Evolutionary conservation across 2,329 filamentous ascomycete genomes (phyloP).

Genomic region (Penicillium aurantiogriseum): DNA sequence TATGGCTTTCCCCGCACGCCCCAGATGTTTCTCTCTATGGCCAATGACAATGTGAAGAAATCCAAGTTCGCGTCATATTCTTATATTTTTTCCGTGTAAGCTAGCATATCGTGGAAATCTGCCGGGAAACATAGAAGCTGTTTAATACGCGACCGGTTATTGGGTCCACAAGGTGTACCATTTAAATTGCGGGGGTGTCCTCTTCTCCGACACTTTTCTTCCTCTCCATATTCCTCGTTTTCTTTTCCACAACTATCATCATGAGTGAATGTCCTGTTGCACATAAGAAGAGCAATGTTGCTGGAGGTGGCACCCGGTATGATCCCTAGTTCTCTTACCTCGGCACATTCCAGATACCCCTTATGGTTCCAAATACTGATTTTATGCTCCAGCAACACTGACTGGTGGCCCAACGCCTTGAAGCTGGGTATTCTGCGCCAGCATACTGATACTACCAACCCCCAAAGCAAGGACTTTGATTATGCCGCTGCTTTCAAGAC

Average conservation of each 20-base stretch:
- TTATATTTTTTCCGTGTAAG: not conserved
- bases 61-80: not conserved
- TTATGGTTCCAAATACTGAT: not conserved
- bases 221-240: not conserved
- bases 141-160: conserved; percentile 4
- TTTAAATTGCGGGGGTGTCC: conserved; percentile 12
- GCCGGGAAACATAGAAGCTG: not conserved
- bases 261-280: conserved; percentile 33
- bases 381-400: conserved; percentile 50
- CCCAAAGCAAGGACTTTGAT: conserved; percentile 65
- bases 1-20: conserved; percentile 8
- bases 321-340: not conserved
- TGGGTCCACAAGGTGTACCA: not conserved
- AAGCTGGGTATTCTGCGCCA: conserved; percentile 72
- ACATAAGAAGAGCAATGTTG: conserved; percentile 35
- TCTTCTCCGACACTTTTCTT: not conserved
- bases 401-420: conserved; percentile 73
- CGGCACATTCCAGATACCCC: not conserved
- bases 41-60: conserved; percentile 1
- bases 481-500: conserved; percentile 71
- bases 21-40: not conserved
- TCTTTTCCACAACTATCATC: not conserved
- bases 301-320: conserved; percentile 60
- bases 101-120: not conserved
- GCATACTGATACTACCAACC: conserved; percentile 63